Evolutionary conservation across 305 asterid genomes (phyloP).

Genomic region (Fraxinus paxiana): DNA sequence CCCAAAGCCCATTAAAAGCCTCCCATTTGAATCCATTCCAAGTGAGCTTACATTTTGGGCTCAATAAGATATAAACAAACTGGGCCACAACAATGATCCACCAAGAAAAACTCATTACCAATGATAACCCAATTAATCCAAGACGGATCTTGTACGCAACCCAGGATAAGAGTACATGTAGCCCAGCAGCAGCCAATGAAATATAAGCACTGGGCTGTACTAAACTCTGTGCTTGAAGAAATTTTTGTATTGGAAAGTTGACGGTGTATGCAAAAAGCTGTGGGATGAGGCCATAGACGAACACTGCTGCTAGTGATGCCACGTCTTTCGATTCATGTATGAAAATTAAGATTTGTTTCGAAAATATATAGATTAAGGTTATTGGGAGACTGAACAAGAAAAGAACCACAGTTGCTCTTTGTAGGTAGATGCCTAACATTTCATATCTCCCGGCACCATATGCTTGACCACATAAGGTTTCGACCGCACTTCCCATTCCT

Average conservation of each 20-base stretch:
- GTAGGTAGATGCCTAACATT: slow-evolving; percentile 35
- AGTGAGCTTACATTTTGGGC: slow-evolving; percentile 32
- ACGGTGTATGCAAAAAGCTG: slow-evolving; percentile 41
- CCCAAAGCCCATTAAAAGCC: slow-evolving; percentile 38
- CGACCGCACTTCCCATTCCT: slow-evolving; percentile 53
- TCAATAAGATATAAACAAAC: slow-evolving; percentile 31
- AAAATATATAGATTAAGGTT: slow-evolving; percentile 21
- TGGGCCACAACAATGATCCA: slow-evolving; percentile 40
- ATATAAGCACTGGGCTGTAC: slow-evolving; percentile 38
- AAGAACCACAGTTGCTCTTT: slow-evolving; percentile 32
- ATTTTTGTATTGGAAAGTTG: slow-evolving; percentile 41
- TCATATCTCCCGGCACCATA: slow-evolving; percentile 31
- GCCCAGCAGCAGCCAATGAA: slow-evolving; percentile 24
- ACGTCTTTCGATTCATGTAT: slow-evolving; percentile 30
- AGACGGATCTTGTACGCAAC: slow-evolving; percentile 24
- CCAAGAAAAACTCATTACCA: slow-evolving; percentile 41
- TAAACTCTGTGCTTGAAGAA: slow-evolving; percentile 40
- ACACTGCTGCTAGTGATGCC: slow-evolving; percentile 32
- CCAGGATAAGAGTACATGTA: slow-evolving; percentile 35
- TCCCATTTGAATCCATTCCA: slow-evolving; percentile 38
- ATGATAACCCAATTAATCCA: slow-evolving; percentile 34
- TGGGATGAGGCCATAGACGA: slow-evolving; percentile 37
- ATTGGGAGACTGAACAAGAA: slow-evolving; percentile 28
- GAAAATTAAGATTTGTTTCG: slow-evolving; percentile 23
- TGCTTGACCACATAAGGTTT: slow-evolving; percentile 47